Conservation (phyloP, 345 rosid genomes). For the Lumnitzera racemosa region DNA sequence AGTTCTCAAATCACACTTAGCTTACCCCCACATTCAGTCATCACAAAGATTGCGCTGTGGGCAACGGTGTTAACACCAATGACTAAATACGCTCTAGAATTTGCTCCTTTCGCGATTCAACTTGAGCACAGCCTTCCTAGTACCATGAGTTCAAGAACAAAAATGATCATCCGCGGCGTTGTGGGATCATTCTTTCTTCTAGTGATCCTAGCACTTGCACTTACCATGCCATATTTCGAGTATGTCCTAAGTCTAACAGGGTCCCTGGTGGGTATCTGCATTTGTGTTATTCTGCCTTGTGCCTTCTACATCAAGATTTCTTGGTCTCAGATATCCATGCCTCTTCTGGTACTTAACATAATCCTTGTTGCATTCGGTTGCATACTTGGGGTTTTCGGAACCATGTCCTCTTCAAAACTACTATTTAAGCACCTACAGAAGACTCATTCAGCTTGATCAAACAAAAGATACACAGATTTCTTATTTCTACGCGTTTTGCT, state of each 20-base stretch:
- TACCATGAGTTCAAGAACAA: constrained; percentile 26
- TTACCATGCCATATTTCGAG: constrained; percentile 56
- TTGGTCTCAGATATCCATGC: constrained; percentile 34
- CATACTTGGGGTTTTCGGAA: constrained; percentile 49
- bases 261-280: constrained; percentile 50
- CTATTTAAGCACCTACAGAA: constrained; percentile 24
- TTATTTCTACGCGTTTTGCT: too few relatives aligned
- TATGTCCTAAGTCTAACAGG: constrained; percentile 66
- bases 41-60: constrained; percentile 73
- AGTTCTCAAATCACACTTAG: constrained; percentile 69
- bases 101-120: constrained; percentile 73
- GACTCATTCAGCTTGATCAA: constrained; percentile 9
- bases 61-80: constrained; percentile 69
- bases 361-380: constrained; percentile 40
- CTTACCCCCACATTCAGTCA: constrained; percentile 45
- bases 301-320: constrained; percentile 57
- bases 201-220: constrained; percentile 45
- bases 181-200: constrained; percentile 49
- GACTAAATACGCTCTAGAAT: constrained; percentile 77
- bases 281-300: constrained; percentile 50
- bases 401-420: constrained; percentile 37
- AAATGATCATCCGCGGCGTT: constrained; percentile 35
- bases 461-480: too few relatives aligned
- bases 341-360: constrained; percentile 25
- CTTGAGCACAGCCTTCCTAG: constrained; percentile 44